Evolutionary conservation across 2,329 filamentous ascomycete species (phyloP), one percentile per base, ranked within the genome.

Genomic region (Fusarium chlamydosporum): DNA sequence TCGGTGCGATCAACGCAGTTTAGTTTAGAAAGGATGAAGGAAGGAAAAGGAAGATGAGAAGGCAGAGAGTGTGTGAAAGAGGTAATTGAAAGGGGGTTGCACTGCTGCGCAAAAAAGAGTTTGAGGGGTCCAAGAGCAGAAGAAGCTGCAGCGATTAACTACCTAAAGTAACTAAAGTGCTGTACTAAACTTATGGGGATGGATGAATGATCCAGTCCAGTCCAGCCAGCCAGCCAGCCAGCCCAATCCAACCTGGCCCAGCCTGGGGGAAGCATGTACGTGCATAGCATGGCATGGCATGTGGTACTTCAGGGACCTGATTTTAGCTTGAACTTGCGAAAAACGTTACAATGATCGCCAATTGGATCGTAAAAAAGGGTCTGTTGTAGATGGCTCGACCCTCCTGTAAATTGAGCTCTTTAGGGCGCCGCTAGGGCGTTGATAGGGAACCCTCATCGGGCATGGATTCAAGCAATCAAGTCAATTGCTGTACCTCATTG

Each of bases 51-150:
- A 41, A 43, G 23, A 38, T 40, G 18, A 23, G 40, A 42, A 50
- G 41, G 26, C 13, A 50, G 7, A 50, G 53, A 57, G 16, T 12
- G 31, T 38, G 34, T 3, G 29, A 29, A 29, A 62, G 48, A 60
- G 50, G 65, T 48, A 41, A 61, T 38, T 54, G 54, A 65, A 65
- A 65, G 61, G 61, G 59, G 53, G 61, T 48, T 43, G 35, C 61
- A 56, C 53, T 51, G 61, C 51, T 48, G 53, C 61, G 54, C 27
- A 65, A 59, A 60, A 37, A 65, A 60, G 40, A 37, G n/a, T 37
- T 65, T 65, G 61, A 65, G 61, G 61, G 61, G 61, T 53, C 46
- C 35, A 52, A 65, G 61, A 65, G 40, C 45, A 59, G 61, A 65
- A 46, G 33, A 20, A 64, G 38, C 33, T 40, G 55, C 16, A 38